These are phyloP conservation scores for Podosphaera xanthii DNA, from an alignment of 2,329 filamentous ascomycete genomes.

Conservation along the genomic window DNA sequence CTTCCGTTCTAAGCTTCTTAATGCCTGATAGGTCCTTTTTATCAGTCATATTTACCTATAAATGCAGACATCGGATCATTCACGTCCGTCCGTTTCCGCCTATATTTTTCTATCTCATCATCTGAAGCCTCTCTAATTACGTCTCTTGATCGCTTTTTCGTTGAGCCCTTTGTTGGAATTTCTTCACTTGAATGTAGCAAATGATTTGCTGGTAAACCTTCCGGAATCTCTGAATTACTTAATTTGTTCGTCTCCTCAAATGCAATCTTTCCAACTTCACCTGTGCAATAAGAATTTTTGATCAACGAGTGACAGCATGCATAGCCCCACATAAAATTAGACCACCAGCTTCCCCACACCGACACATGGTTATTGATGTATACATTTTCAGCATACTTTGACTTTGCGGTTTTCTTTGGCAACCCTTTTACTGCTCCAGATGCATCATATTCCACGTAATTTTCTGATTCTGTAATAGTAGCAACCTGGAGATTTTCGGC, in stretches of 20 bases:
- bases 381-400: constrained; percentile 81
- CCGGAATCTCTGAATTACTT: constrained; percentile 22
- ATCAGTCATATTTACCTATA: not conserved
- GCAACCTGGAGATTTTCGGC: constrained; percentile 41
- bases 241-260: constrained; percentile 53
- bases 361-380: constrained; percentile 75
- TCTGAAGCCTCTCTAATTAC: constrained; percentile 63
- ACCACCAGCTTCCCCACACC: constrained; percentile 97
- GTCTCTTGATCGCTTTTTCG: constrained; percentile 51
- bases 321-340: constrained; percentile 86
- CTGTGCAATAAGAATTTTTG: constrained; percentile 96
- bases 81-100: constrained; percentile 47
- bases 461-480: constrained; percentile 58
- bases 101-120: constrained; percentile 69
- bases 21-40: not conserved
- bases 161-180: constrained; percentile 9
- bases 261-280: constrained; percentile 62
- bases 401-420: constrained; percentile 51
- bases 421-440: constrained; percentile 74
- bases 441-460: constrained; percentile 87
- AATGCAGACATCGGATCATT: constrained; percentile 10
- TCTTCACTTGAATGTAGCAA: constrained; percentile 12
- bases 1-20: too few species aligned
- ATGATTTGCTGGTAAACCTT: constrained; percentile 12
- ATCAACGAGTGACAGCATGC: constrained; percentile 80